Base-by-base conservation (phyloP, 202 grass and related monocot species). In the Zoysia matrella region DNA sequence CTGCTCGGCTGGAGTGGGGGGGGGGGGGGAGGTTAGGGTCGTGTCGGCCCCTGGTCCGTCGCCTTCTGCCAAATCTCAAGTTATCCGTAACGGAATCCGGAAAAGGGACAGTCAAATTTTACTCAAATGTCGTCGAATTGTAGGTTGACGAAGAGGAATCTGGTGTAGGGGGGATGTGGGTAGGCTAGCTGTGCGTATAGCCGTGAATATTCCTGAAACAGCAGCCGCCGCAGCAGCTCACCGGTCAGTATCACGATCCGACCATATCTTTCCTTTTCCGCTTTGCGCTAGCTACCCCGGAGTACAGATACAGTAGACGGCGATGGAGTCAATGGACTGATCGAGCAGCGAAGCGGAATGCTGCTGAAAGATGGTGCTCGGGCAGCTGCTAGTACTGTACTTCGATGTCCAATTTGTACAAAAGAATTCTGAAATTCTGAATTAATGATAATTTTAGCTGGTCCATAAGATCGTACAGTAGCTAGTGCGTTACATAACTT, bases 131-230 rank as follows among this genome's bases (percentile, higher is more conserved):
- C 12, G 5, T 41, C 18, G 51, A 46, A 60, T 64, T 36, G 30
- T 76, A 53, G 55, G 46, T 16, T 1, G 8, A 8, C 44, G 40
- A n/a, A 11, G 83, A 86, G 86, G 82, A 79, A 63, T 68, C 4
- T 1, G 30, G 30, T 36, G 3, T 60, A 72, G 79, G 6, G 8
- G 4, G 30, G 30, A 36, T 36, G 54, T 48, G 61, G 62, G 75
- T 52, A 52, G 47, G 36, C 40, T 72, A 78, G 30, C 58, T 80
- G 82, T 36, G 30, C 30, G 30, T 36, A 36, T 78, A 86, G 68
- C 78, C 0, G 41, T 86, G 78, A 85, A 89, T 86, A 89, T 89
- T 89, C 87, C 87, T 52, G 81, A 73, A 86, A 89, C 30, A 36
- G 30, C 30, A 36, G 30, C 30, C 30, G 30, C 30, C 30, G 30